Percentiles rank a stretch among this genome's conserved stretches.
Evolutionary conservation across 148 eudicot genomes (phyloP).

Genomic region (Beta vulgaris): DNA sequence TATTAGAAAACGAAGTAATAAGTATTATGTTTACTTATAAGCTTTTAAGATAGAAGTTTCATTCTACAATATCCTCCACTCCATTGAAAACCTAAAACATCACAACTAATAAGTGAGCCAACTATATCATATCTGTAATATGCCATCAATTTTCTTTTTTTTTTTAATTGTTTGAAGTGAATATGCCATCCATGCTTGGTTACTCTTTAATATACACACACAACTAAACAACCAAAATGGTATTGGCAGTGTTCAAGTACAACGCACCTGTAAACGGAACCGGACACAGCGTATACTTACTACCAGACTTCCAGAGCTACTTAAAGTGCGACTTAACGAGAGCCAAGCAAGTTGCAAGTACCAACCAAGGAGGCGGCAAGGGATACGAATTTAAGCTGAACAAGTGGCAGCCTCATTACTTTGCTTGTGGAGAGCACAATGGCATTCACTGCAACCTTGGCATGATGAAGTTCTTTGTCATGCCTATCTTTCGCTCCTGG

Average conservation of each 20-base stretch:
- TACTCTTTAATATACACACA: not conserved
- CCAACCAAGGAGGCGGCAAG: conserved; percentile 46
- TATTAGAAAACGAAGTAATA: too few relatives aligned
- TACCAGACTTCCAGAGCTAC: conserved; percentile 66
- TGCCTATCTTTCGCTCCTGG: conserved; percentile 42
- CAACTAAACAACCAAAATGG: not conserved
- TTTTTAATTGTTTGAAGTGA: too few relatives aligned
- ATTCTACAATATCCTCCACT: too few relatives aligned
- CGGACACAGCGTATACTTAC: conserved; percentile 64
- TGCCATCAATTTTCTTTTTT: too few relatives aligned
- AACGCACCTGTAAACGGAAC: conserved; percentile 44
- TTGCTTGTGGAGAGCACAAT: conserved; percentile 65
- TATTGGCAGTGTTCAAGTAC: conserved; percentile 60
- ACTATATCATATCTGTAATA: too few relatives aligned
- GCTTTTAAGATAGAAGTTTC: too few relatives aligned
- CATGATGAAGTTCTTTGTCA: conserved; percentile 59
- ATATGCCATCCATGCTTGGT: not conserved
- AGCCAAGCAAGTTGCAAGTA: conserved; percentile 39
- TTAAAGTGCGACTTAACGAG: conserved; percentile 51
- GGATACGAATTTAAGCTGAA: conserved; percentile 62
- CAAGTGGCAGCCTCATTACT: conserved; percentile 61
- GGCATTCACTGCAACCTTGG: conserved; percentile 70
- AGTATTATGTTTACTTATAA: too few relatives aligned
- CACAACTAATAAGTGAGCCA: too few relatives aligned
- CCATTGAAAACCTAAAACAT: too few relatives aligned